A percentile compares a stretch with the other conserved stretches of the same genome.
phyloP scores from a whole-genome alignment of 768 basidiomycete genomes.

The Rhodotorula graminis region DNA sequence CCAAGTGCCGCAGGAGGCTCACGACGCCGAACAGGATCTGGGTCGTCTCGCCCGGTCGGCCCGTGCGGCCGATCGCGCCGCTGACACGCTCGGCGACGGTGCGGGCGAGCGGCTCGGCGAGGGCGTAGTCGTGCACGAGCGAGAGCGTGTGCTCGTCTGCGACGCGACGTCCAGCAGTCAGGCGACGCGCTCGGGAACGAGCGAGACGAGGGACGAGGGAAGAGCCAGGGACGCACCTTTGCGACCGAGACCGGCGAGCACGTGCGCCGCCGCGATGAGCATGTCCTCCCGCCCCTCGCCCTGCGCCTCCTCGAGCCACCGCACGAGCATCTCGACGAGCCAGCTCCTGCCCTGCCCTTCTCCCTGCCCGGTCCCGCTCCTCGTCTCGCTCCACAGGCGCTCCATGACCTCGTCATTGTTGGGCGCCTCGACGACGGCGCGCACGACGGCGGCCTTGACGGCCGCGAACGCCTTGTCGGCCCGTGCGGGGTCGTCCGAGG shows the following conservation, averaged over 20 bases:
- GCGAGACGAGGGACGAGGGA: no score
- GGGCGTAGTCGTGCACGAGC: conserved; percentile 54
- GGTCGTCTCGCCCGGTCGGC: conserved; percentile 36
- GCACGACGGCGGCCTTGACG: conserved; percentile 80
- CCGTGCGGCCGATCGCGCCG: background rate
- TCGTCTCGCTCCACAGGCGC: conserved; percentile 54
- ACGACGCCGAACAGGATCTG: conserved; percentile 82
- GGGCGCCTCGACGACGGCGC: conserved; percentile 76
- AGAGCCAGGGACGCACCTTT: conserved; percentile 54
- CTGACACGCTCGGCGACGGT: conserved; percentile 56
- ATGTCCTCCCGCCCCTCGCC: conserved; percentile 61
- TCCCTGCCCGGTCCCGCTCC: no score
- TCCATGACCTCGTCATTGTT: conserved; percentile 75
- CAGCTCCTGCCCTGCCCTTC: conserved; percentile 49
- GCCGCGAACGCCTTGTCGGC: conserved; percentile 58
- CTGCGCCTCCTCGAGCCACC: conserved; percentile 58
- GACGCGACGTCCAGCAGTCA: conserved; percentile 14
- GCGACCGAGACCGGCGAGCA: conserved; percentile 73
- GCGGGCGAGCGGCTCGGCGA: conserved; percentile 63
- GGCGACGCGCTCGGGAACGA: no score
- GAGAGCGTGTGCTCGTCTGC: conserved; percentile 46
- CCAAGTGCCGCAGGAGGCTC: conserved; percentile 79
- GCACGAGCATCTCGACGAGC: conserved; percentile 67
- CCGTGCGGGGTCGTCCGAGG: background rate
- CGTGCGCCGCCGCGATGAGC: conserved; percentile 71